Evolutionary conservation across 768 basidiomycete genomes (phyloP).

Genomic region (Podaxis rugospora): DNA sequence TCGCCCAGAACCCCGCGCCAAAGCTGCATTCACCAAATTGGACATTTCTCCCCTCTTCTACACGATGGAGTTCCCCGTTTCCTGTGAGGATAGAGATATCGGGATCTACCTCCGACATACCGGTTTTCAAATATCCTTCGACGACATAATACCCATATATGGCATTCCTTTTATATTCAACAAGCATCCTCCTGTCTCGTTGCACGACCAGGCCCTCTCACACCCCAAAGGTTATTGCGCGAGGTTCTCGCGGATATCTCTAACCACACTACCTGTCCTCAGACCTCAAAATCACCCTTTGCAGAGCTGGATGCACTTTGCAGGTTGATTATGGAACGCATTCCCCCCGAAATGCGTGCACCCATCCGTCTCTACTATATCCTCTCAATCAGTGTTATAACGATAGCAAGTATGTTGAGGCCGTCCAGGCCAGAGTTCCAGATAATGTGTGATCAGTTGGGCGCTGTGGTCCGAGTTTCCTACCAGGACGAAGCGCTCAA

Average conservation of each 20-base stretch:
- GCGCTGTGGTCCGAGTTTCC: background rate
- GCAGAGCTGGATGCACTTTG: background rate
- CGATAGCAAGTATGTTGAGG: background rate
- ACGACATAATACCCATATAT: background rate
- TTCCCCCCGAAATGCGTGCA: background rate
- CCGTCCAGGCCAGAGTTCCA: background rate
- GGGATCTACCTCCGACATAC: too few relatives aligned
- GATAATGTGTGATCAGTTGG: background rate
- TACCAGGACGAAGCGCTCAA: background rate
- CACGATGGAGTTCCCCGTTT: too few relatives aligned
- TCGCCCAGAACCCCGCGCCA: too few relatives aligned
- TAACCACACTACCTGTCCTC: background rate
- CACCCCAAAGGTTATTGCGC: background rate
- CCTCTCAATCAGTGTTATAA: background rate
- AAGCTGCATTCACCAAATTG: too few relatives aligned
- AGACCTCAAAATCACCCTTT: background rate
- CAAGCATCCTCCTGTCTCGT: background rate
- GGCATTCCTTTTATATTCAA: background rate
- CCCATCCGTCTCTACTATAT: background rate
- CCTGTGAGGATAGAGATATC: too few relatives aligned
- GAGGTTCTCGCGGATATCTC: background rate
- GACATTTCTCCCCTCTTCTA: too few relatives aligned
- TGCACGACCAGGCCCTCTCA: background rate
- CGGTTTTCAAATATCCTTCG: background rate
- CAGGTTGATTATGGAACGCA: background rate